Percentiles rank a stretch among this genome's conserved stretches.
These are phyloP conservation scores for Heritiera fomes DNA, from an alignment of 345 rosid genomes.

Conservation along the genomic window DNA sequence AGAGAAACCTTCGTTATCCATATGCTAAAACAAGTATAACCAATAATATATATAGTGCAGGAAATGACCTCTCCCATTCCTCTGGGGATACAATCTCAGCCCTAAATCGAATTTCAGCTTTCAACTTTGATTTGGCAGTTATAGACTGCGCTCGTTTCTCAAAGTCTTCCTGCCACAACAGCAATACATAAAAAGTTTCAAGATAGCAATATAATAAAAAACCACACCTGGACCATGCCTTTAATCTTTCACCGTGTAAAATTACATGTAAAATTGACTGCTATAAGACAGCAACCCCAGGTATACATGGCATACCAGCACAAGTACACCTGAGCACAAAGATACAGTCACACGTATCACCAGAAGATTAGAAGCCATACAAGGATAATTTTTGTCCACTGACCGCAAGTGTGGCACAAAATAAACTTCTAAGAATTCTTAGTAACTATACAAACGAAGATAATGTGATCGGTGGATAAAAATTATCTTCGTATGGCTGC, in stretches of 20 bases:
- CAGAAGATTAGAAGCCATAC: no score
- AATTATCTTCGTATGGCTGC: neutral
- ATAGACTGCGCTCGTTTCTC: conserved; percentile 81
- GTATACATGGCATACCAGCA: no score
- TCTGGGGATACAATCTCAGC: conserved; percentile 69
- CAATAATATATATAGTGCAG: conserved; percentile 21
- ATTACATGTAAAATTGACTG: neutral
- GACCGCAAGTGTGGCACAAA: no score
- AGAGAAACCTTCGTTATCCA: neutral
- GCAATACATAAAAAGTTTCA: conserved; percentile 24
- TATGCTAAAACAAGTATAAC: neutral
- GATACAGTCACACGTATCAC: no score
- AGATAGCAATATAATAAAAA: conserved; percentile 1
- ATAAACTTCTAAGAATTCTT: neutral
- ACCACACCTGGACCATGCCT: neutral
- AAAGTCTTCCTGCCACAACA: conserved; percentile 72
- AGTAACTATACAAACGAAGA: neutral
- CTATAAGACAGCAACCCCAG: neutral
- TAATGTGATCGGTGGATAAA: neutral
- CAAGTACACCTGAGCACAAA: no score
- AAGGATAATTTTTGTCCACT: no score
- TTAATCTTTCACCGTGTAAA: neutral
- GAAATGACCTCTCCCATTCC: conserved; percentile 88
- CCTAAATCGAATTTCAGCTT: conserved; percentile 80
- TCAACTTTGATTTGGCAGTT: conserved; percentile 77